Base-by-base conservation (phyloP, 345 rosid genomes). In the Eucalyptus marginata region DNA sequence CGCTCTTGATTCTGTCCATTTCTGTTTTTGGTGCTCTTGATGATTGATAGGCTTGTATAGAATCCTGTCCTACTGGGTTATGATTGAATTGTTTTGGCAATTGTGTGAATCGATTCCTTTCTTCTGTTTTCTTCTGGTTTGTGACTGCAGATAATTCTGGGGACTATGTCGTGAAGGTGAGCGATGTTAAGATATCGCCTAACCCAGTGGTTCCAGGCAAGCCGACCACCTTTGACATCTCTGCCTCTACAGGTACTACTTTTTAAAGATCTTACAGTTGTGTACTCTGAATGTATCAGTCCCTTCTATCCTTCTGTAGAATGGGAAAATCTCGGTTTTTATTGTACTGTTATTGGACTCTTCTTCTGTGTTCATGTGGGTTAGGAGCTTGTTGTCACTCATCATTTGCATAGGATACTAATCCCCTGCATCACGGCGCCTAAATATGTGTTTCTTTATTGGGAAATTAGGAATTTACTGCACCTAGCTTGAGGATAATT, bases 221-320 rank as follows among this genome's bases (percentile, higher is more conserved):
- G 56, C 92, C 93, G 2, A 96, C 97, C 54, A 92, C 93, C 79
- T 95, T 95, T 86, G 93, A 91, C 66, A 93, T 96, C 89, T 93
- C 91, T 9, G 95, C 95, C 89, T 92, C 94, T 86, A 93, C 96
- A 47, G 95, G 97, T 95, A 90, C 84, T 40, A 11, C 47, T 76
- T 76, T 20, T 40, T 40, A 3, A 40, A 6, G 83, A 44, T 36
- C 46, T 76, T 36, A 40, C 1, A 20, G 27, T 20, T 40, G 14
- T 22, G 29, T 18, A 76, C 27, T 76, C 47, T 40, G 81, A 71
- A 20, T 76, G 83, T 20, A 36, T 76, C 29, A 6, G 83, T 76
- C 83, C 43, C 47, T 76, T 76, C 47, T 76, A 40, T n/a, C 76
- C 40, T n/a, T 13, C 36, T n/a, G 76, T n/a, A 64, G 20, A n/a